A percentile compares a stretch with the other conserved stretches of the same genome.
These are phyloP conservation scores for Verruconis gallopava DNA, from an alignment of 2,329 filamentous ascomycete species.

Conservation along the genomic window DNA sequence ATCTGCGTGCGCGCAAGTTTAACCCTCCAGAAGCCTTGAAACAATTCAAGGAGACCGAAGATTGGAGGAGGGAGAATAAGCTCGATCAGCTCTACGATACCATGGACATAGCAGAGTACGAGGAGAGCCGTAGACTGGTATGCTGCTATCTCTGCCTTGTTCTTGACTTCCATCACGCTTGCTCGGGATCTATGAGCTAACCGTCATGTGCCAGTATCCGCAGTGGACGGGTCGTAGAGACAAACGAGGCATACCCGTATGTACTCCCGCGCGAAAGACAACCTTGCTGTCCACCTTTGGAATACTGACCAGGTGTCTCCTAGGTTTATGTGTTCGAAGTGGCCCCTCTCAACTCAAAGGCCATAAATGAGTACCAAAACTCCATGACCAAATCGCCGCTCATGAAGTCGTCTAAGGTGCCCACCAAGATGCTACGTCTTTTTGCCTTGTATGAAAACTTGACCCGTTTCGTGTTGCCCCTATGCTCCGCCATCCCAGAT, in stretches of 20 bases:
- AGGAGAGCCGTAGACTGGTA: conserved; percentile 65
- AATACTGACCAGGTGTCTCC: background rate
- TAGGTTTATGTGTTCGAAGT: conserved; percentile 76
- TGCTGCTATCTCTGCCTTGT: conserved; percentile 15
- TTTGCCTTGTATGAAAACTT: conserved; percentile 93
- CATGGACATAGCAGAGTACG: conserved; percentile 75
- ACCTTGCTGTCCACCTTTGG: background rate
- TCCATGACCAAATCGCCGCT: conserved; percentile 42
- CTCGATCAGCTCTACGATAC: conserved; percentile 71
- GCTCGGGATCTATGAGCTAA: conserved; percentile 2
- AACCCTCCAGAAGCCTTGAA: conserved; percentile 60
- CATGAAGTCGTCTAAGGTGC: conserved; percentile 48
- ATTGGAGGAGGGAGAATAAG: conserved; percentile 70
- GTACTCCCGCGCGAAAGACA: too few relatives aligned
- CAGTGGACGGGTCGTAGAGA: conserved; percentile 92
- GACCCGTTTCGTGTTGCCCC: conserved; percentile 71
- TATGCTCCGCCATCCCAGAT: conserved; percentile 64
- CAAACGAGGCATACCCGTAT: conserved; percentile 67
- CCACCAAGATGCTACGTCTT: conserved; percentile 66
- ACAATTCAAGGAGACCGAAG: conserved; percentile 81
- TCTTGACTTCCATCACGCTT: conserved; percentile 11
- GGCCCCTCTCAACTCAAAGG: conserved; percentile 67
- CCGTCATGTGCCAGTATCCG: conserved; percentile 51
- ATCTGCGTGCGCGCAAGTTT: conserved; percentile 74
- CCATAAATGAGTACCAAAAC: conserved; percentile 66